These are phyloP conservation scores for Phytophthora parvispora DNA, from an alignment of 352 stramenopile genomes.

Conservation along the genomic window DNA sequence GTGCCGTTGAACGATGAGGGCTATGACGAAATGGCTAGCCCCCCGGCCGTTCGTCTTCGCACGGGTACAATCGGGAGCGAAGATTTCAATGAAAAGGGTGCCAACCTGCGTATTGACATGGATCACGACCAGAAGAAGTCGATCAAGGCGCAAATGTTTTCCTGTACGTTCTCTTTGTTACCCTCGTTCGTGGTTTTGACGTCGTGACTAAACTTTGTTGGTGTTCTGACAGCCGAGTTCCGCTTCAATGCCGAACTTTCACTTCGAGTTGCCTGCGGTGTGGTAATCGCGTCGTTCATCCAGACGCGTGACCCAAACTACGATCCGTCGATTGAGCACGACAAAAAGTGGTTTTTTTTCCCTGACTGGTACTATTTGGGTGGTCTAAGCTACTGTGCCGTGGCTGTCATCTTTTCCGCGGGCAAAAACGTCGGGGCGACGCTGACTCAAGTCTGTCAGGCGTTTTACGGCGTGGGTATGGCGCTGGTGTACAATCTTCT, in stretches of 20 bases:
- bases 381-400: conserved; percentile 73
- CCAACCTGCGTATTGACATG: conserved; percentile 77
- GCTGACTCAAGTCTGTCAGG: conserved; percentile 74
- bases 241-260: conserved; percentile 76
- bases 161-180: conserved; percentile 31
- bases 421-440: conserved; percentile 79
- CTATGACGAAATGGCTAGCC: conserved; percentile 40
- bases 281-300: conserved; percentile 77
- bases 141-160: conserved; percentile 61
- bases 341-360: conserved; percentile 83
- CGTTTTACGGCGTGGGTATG: conserved; percentile 83
- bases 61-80: conserved; percentile 65
- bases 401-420: conserved; percentile 82
- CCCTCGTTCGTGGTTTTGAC: background rate
- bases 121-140: conserved; percentile 66
- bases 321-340: conserved; percentile 44
- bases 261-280: conserved; percentile 70
- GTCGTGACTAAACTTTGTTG: background rate
- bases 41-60: conserved; percentile 46
- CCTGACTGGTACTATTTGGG: conserved; percentile 71
- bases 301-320: conserved; percentile 68
- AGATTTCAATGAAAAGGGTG: conserved; percentile 67
- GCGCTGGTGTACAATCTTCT: conserved; percentile 85
- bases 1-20: conserved; percentile 37
- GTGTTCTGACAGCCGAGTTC: conserved; percentile 57